A percentile compares a stretch with the other conserved stretches of the same genome.
phyloP scores from a whole-genome alignment of 805 yeast species.

The Grigorovia yakushimaensis region DNA sequence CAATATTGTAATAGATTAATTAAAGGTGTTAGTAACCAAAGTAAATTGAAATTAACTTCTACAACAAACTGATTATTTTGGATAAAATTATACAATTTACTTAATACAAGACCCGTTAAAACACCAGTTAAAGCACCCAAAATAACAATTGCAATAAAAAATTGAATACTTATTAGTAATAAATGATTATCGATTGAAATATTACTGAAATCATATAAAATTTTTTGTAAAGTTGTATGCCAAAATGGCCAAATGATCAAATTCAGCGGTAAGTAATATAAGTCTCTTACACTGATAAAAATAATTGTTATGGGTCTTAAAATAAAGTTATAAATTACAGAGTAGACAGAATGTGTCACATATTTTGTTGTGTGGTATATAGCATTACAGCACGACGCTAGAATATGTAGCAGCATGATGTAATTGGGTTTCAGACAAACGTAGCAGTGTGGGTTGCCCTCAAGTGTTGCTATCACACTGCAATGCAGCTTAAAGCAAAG shows the following conservation, averaged over 20 bases:
- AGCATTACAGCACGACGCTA: neutral
- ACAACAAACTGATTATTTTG: neutral
- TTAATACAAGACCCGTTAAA: neutral
- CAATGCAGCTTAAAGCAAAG: too few relatives aligned
- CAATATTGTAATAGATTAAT: neutral
- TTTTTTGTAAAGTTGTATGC: neutral
- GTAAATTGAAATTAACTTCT: neutral
- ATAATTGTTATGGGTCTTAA: neutral
- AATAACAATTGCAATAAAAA: slow-evolving; percentile 13
- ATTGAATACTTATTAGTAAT: slow-evolving; percentile 15
- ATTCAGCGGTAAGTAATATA: neutral
- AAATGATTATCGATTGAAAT: slow-evolving; percentile 5
- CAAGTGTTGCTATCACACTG: too few relatives aligned
- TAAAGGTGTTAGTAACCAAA: too few relatives aligned
- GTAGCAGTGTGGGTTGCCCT: too few relatives aligned
- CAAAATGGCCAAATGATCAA: neutral
- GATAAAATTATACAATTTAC: neutral
- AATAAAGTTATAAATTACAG: neutral
- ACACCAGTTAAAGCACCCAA: slow-evolving; percentile 7
- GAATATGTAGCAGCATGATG: neutral
- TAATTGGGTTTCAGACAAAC: too few relatives aligned
- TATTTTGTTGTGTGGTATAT: neutral
- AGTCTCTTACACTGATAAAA: neutral
- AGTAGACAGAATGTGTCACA: neutral
- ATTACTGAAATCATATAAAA: neutral